A percentile compares a stretch with the other conserved stretches of the same genome.
Evolutionary conservation across 1,284 basidiomycete species (phyloP).

Genomic region (Pterula multifida): DNA sequence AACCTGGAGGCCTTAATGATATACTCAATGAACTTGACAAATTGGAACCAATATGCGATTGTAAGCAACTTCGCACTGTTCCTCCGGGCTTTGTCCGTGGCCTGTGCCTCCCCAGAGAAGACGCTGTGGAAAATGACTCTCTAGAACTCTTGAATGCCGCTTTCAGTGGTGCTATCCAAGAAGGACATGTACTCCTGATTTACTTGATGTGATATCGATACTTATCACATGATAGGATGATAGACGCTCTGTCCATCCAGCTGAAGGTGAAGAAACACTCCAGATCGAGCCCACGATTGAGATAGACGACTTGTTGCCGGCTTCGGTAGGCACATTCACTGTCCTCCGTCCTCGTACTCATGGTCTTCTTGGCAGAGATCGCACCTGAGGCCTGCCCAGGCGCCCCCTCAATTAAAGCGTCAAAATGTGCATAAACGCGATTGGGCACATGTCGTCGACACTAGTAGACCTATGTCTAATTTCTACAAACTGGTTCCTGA

Average conservation of each 20-base stretch:
- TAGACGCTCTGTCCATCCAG: slow-evolving; percentile 7
- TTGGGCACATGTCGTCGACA: slow-evolving; percentile 96
- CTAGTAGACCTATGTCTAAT: slow-evolving; percentile 82
- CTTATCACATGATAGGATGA: not conserved
- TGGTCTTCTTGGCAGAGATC: slow-evolving; percentile 28
- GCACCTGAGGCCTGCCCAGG: slow-evolving; percentile 41
- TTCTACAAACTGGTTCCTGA: slow-evolving; percentile 83
- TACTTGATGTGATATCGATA: not conserved
- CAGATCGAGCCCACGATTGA: slow-evolving; percentile 21
- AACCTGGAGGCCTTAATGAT: slow-evolving; percentile 80
- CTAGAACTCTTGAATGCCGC: slow-evolving; percentile 25
- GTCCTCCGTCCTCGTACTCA: slow-evolving; percentile 8
- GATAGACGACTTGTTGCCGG: slow-evolving; percentile 75
- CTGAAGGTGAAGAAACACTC: not conserved
- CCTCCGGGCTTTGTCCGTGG: slow-evolving; percentile 59
- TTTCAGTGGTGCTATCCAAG: not conserved
- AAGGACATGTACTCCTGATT: not conserved
- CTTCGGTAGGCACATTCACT: slow-evolving; percentile 38
- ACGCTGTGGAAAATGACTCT: slow-evolving; percentile 31
- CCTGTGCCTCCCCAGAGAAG: slow-evolving; percentile 50
- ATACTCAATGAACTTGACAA: slow-evolving; percentile 17
- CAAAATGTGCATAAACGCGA: slow-evolving; percentile 67
- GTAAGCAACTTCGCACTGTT: slow-evolving; percentile 41
- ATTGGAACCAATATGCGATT: slow-evolving; percentile 11
- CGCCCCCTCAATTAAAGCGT: slow-evolving; percentile 26